phyloP scores from a whole-genome alignment of 129 eudicot species.

The Flaveria sonorensis region DNA sequence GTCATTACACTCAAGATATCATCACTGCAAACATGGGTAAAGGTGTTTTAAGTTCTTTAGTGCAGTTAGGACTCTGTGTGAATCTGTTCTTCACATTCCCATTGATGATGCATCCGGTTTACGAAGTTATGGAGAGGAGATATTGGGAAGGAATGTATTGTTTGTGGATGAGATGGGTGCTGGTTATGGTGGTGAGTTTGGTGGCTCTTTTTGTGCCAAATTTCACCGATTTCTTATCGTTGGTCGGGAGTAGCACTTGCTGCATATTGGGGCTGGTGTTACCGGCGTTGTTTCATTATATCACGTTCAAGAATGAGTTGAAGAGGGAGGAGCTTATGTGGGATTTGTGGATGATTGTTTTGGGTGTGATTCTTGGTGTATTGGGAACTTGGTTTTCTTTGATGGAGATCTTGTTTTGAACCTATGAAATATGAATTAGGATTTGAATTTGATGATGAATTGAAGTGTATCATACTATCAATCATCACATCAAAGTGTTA shows the following conservation, averaged over 20 bases:
- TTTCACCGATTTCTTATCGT: constrained; percentile 59
- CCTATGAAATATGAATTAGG: neutral
- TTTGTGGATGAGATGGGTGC: constrained; percentile 61
- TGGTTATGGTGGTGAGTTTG: constrained; percentile 52
- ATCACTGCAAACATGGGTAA: constrained; percentile 53
- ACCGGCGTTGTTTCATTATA: constrained; percentile 58
- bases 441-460: constrained; percentile 15
- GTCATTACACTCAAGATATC: constrained; percentile 51
- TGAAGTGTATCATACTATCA: constrained; percentile 9
- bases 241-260: constrained; percentile 67
- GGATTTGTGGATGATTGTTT: constrained; percentile 51
- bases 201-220: constrained; percentile 62
- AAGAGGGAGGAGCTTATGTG: constrained; percentile 23
- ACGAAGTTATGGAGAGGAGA: constrained; percentile 64
- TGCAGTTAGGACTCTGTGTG: constrained; percentile 54
- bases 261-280: constrained; percentile 56
- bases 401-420: constrained; percentile 37
- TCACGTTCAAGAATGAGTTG: constrained; percentile 47
- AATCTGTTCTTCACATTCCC: constrained; percentile 63
- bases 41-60: constrained; percentile 48
- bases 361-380: constrained; percentile 58
- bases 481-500: constrained; percentile 15
- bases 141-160: constrained; percentile 55
- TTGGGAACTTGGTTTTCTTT: constrained; percentile 62
- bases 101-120: constrained; percentile 76